Conservation (phyloP, 352 stramenopile species). For the Pythium dissimile region DNA sequence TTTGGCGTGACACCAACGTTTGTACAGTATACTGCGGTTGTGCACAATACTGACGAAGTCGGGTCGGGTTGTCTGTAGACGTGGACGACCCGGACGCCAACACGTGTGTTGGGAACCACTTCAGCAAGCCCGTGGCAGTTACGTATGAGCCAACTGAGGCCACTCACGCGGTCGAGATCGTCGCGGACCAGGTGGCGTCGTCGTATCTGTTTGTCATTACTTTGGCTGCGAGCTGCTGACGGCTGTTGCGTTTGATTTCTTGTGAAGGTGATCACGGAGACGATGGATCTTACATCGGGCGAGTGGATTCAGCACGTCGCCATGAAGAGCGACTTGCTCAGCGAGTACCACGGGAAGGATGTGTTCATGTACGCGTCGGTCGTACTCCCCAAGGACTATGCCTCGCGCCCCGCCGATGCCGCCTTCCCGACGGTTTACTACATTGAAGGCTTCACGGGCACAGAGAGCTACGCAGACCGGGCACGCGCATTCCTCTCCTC, state of each 20-base stretch:
- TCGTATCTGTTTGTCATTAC: too few species aligned
- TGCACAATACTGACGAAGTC: background rate
- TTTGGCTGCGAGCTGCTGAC: background rate
- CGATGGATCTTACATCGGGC: conserved; percentile 41
- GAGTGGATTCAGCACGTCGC: conserved; percentile 65
- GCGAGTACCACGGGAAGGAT: conserved; percentile 59
- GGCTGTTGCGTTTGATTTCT: background rate
- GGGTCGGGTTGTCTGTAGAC: conserved; percentile 27
- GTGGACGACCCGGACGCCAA: conserved; percentile 66
- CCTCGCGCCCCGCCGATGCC: conserved; percentile 4
- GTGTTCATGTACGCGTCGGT: conserved; percentile 68
- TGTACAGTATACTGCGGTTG: too few species aligned
- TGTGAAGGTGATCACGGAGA: conserved; percentile 11
- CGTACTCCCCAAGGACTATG: conserved; percentile 58
- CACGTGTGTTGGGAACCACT: conserved; percentile 53
- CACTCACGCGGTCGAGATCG: conserved; percentile 40
- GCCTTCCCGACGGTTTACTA: conserved; percentile 72
- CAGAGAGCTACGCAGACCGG: conserved; percentile 57
- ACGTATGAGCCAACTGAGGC: conserved; percentile 23
- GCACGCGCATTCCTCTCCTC: conserved; percentile 57
- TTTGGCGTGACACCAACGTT: too few species aligned
- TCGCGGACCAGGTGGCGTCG: conserved; percentile 59
- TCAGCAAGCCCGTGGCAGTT: conserved; percentile 48
- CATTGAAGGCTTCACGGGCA: conserved; percentile 75
- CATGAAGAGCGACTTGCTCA: conserved; percentile 68